Evolutionary conservation across 176 grass and related monocot species (phyloP).

Genomic region (Cymbopogon citratus): DNA sequence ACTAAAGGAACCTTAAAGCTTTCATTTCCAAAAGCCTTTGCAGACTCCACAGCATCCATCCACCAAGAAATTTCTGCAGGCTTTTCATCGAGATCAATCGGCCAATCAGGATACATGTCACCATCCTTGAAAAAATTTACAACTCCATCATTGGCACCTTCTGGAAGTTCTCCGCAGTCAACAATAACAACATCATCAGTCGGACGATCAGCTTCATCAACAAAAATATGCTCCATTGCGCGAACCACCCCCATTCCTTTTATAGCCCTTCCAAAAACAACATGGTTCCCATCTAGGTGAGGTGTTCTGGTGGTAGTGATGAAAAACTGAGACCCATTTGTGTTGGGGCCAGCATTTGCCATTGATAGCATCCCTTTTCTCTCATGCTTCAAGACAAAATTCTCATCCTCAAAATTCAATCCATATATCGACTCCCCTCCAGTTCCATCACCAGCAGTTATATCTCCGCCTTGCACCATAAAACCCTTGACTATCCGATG

Average conservation of each 20-base stretch:
- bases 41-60: slow-evolving; percentile 75
- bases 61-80: slow-evolving; percentile 81
- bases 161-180: slow-evolving; percentile 80
- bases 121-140: slow-evolving; percentile 83
- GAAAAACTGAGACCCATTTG: slow-evolving; percentile 95
- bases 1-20: slow-evolving; percentile 61
- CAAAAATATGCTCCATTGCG: slow-evolving; percentile 57
- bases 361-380: slow-evolving; percentile 94
- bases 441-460: slow-evolving; percentile 78
- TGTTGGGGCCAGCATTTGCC: slow-evolving; percentile 73
- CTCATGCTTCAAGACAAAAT: slow-evolving; percentile 85
- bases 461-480: slow-evolving; percentile 97
- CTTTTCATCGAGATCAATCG: slow-evolving; percentile 76
- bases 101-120: slow-evolving; percentile 92
- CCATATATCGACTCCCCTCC: slow-evolving; percentile 91
- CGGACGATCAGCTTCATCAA: slow-evolving; percentile 59
- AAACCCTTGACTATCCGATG: slow-evolving; percentile 87
- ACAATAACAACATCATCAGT: slow-evolving; percentile 54
- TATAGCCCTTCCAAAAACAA: slow-evolving; percentile 80
- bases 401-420: slow-evolving; percentile 83
- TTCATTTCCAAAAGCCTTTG: slow-evolving; percentile 80
- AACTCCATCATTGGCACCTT: slow-evolving; percentile 66
- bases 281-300: slow-evolving; percentile 87
- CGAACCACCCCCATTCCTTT: slow-evolving; percentile 93
- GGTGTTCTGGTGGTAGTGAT: slow-evolving; percentile 83